Evolutionary conservation across 2,329 filamentous ascomycete genomes (phyloP).

Genomic region (Xylaria sp.): DNA sequence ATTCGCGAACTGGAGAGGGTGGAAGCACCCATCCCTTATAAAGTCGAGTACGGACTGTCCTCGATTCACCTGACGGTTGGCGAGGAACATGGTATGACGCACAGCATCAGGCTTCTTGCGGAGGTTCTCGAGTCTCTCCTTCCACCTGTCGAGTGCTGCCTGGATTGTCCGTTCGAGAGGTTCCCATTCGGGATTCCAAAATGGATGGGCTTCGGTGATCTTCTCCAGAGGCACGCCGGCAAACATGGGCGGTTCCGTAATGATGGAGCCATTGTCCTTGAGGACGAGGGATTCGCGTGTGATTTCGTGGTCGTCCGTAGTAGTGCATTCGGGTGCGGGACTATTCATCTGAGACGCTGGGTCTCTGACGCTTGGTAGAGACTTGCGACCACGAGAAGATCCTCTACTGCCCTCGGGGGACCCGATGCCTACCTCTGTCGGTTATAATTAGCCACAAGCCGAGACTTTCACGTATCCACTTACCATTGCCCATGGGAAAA

Average conservation of each 20-base stretch:
- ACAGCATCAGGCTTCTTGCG: constrained; percentile 45
- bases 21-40: constrained; percentile 60
- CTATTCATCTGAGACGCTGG: constrained; percentile 41
- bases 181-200: constrained; percentile 67
- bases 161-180: constrained; percentile 56
- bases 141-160: constrained; percentile 59
- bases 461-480: constrained; percentile 29
- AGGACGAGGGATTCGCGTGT: constrained; percentile 58
- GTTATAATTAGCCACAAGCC: constrained; percentile 33
- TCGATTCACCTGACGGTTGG: constrained; percentile 66
- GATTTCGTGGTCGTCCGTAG: constrained; percentile 52
- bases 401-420: constrained; percentile 41
- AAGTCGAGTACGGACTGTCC: constrained; percentile 64
- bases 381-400: constrained; percentile 47
- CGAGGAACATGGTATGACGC: constrained; percentile 59
- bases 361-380: constrained; percentile 46
- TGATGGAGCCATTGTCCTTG: constrained; percentile 60
- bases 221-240: constrained; percentile 63
- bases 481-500: constrained; percentile 39
- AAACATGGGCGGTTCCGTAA: constrained; percentile 63
- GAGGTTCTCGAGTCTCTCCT: constrained; percentile 55
- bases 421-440: constrained; percentile 36
- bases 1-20: constrained; percentile 65
- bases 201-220: constrained; percentile 61
- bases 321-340: constrained; percentile 32